Percentiles rank a stretch among this genome's conserved stretches.
These are phyloP conservation scores for Fonsecaea nubica DNA, from an alignment of 2,329 filamentous ascomycete genomes.

Conservation along the genomic window DNA sequence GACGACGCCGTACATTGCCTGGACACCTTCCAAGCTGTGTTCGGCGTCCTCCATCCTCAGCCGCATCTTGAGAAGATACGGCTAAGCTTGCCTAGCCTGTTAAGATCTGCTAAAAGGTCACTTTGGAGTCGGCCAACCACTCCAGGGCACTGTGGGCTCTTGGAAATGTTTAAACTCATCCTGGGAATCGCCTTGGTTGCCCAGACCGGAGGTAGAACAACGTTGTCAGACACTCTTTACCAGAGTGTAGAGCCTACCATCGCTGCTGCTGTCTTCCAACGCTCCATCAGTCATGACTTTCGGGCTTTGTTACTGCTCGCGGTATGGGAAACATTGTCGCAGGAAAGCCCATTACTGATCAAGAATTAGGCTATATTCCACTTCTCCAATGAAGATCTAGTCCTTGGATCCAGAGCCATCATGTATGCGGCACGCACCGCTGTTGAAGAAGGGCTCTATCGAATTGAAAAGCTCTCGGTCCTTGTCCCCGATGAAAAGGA, in stretches of 20 bases:
- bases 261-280: constrained; percentile 8
- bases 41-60: constrained; percentile 21
- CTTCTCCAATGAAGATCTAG: constrained; percentile 19
- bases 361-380: constrained; percentile 16
- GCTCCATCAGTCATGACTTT: constrained; percentile 21
- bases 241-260: constrained; percentile 12
- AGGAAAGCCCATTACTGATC: neutral
- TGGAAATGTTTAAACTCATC: constrained; percentile 24
- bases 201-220: constrained; percentile 9
- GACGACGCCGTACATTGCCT: constrained; percentile 15
- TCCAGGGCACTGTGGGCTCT: constrained; percentile 19
- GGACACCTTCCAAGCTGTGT: constrained; percentile 19
- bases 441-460: constrained; percentile 22
- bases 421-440: constrained; percentile 25
- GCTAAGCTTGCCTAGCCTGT: constrained; percentile 8
- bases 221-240: constrained; percentile 13
- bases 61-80: constrained; percentile 21
- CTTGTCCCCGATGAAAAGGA: constrained; percentile 10
- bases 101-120: constrained; percentile 20
- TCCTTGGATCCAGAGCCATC: constrained; percentile 14
- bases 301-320: constrained; percentile 14
- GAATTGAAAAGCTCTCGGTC: constrained; percentile 15
- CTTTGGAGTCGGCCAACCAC: constrained; percentile 11
- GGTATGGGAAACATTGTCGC: constrained; percentile 4
- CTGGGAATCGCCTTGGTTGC: constrained; percentile 13